Evolutionary conservation across 176 grass and related monocot species (phyloP).

Genomic region (Triticum urartu): DNA sequence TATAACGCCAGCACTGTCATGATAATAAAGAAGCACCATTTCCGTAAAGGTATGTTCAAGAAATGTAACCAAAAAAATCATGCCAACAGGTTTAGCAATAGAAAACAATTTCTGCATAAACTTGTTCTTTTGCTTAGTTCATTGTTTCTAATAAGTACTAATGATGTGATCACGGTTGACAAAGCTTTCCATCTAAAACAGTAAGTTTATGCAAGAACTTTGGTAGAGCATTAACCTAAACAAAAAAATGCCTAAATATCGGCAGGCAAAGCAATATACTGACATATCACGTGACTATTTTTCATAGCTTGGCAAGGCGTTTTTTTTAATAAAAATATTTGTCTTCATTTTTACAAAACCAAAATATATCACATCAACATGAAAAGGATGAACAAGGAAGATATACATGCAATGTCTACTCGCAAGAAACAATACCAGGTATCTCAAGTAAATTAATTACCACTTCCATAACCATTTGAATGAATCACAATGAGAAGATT

Average conservation of each 20-base stretch:
- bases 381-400: not conserved
- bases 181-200: constrained; percentile 15
- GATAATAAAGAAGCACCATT: not conserved
- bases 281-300: not conserved
- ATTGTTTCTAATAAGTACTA: not conserved
- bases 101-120: not conserved
- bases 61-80: not conserved
- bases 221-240: not conserved
- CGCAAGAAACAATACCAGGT: not conserved
- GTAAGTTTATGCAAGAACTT: not conserved
- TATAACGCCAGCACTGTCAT: constrained; percentile 1
- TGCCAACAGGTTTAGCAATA: not conserved
- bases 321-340: not conserved
- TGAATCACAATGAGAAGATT: not conserved
- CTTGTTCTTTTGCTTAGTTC: not conserved
- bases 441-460: no score
- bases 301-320: not conserved
- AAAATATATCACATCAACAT: constrained; percentile 5
- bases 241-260: not conserved
- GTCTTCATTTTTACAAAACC: not conserved
- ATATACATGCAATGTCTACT: not conserved
- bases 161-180: not conserved
- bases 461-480: not conserved
- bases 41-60: not conserved
- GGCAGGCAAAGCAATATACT: not conserved